Evolutionary conservation across 2,329 filamentous ascomycete genomes (phyloP), one percentile per base, ranked within the genome.

Genomic region (Hirsutella rhossiliensis): DNA sequence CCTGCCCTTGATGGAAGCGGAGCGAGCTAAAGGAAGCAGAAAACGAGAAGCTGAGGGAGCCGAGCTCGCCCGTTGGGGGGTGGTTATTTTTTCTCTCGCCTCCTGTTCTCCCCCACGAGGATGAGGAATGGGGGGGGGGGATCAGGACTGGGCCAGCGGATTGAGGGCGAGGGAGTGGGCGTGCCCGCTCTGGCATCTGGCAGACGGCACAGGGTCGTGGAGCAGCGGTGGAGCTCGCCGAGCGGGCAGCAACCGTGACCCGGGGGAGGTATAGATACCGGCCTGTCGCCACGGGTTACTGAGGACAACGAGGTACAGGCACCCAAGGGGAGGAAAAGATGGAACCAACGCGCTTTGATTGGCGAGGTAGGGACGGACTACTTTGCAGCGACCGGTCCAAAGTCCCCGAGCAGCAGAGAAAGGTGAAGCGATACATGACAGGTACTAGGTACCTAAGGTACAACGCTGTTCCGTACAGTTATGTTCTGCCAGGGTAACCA

Each of bases 81-180:
- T 28, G 27, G 5, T 19, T 17, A 23, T 41, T 41, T 20, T 32
- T 17, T 18, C 20, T 15, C 15, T 41, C 19, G 17, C 27, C 32
- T 34, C 30, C 40, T 19, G 17, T 19, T 41, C 40, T 41, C 40
- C 40, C 40, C 40, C 40, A 27, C 30, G 40, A 41, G 40, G 40
- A 41, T 23, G 40, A 32, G 40, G 30, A 32, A 27, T 27, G 40
- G 34, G 15, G 34, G 34, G n/a, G 34, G n/a, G 34, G 34, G 9
- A 18, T 11, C 9, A 37, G 34, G n/a, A n/a, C n/a, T 37, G 3
- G 34, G 32, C 32, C 13, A 28, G 19, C 11, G 20, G 40, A 23
- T 6, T 5, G 31, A 28, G 31, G n/a, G 34, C 34, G 34, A 37
- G 34, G 15, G 11, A 17, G 9, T 17, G 34, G 15, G n/a, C 30